Conservation (phyloP, 495 filamentous ascomycete genomes). For the Penicillium manginii region DNA sequence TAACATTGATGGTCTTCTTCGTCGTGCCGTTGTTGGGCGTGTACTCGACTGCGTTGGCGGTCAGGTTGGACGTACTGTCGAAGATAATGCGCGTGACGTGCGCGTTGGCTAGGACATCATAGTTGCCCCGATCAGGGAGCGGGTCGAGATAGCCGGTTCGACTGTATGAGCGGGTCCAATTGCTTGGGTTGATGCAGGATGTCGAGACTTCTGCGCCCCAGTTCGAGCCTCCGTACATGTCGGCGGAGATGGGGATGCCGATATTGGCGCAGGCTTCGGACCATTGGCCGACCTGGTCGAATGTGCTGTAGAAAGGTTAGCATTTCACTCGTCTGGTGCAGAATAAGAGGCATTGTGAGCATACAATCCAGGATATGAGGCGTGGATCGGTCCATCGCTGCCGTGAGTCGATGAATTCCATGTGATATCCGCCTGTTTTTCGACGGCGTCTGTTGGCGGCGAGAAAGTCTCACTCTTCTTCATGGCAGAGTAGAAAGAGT, state of each 20-base stretch:
- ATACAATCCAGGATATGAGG: constrained; percentile 53
- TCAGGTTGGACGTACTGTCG: constrained; percentile 33
- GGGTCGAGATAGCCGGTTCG: constrained; percentile 45
- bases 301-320: constrained; percentile 28
- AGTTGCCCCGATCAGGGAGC: constrained; percentile 39
- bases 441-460: constrained; percentile 39
- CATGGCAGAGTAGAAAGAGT: constrained; percentile 38
- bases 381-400: constrained; percentile 47
- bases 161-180: constrained; percentile 42
- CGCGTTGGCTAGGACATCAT: constrained; percentile 48
- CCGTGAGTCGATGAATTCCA: constrained; percentile 43
- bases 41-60: constrained; percentile 36
- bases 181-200: constrained; percentile 37
- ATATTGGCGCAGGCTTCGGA: constrained; percentile 25
- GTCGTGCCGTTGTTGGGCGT: constrained; percentile 32
- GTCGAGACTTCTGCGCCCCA: constrained; percentile 38
- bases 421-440: constrained; percentile 39
- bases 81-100: constrained; percentile 50
- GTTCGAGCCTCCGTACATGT: constrained; percentile 38
- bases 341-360: not conserved
- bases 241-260: constrained; percentile 27
- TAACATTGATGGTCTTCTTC: constrained; percentile 36
- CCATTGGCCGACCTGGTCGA: constrained; percentile 37
- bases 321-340: not conserved
- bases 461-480: constrained; percentile 48